Evolutionary conservation across 129 eudicot genomes (phyloP), one percentile per base, ranked within the genome.

Genomic region (Glebionis coronaria): DNA sequence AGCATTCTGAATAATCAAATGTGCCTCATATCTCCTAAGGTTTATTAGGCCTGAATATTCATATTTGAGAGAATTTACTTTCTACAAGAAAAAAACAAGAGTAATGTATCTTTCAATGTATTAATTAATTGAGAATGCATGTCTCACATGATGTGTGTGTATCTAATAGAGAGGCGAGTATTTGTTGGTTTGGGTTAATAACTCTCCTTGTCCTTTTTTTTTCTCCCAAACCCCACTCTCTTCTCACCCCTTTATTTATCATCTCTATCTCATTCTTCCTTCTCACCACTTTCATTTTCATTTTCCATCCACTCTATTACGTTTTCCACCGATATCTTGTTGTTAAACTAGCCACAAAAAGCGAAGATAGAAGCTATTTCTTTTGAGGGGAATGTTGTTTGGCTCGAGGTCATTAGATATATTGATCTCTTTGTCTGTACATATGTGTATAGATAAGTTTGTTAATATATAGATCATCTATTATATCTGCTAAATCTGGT

Each of bases 331-430:
- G 40, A 31, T 31, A 4, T 31, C 40, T 31, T 31, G 40, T 0
- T 5, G 9, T 31, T 31, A 31, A 31, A 31, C 40, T 31, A 31
- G 40, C 5, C 2, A 7, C 40, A 31, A 31, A 31, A 31, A 49
- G 38, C 40, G 5, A 25, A 59, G 8, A 60, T 23, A 13, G 69
- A 69, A 76, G 56, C 74, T 44, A 59, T 60, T 29, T 75, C 65
- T 76, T 76, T 76, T 76, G 80, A 68, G 80, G 75, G 80, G 80
- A 68, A 76, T 76, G 80, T 76, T 76, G 80, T 76, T 76, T 76
- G 75, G 80, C 80, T 76, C 80, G 80, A 76, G 80, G 70, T 52
- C 74, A 76, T 56, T 76, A 76, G 75, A 75, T 52, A 23, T 16
- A 57, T 15, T 59, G 69, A 76, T 75, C 74, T 76, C 49, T 68